These are phyloP conservation scores for Prunus mira DNA, from an alignment of 306 rosid genomes.

Conservation along the genomic window DNA sequence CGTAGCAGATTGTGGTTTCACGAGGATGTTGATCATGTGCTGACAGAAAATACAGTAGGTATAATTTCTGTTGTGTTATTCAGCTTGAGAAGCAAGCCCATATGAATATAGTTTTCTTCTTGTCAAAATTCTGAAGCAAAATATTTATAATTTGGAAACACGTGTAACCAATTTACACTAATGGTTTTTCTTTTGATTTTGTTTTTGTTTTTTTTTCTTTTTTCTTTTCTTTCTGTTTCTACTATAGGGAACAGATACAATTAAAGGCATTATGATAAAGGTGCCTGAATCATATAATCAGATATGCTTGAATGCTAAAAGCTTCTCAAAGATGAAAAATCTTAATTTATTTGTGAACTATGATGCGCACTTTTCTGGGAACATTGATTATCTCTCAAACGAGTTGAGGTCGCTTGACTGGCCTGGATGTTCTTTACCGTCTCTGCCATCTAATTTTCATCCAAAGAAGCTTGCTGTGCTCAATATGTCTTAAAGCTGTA, in stretches of 20 bases:
- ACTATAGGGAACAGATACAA: neutral
- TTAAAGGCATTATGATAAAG: neutral
- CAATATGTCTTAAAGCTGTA: constrained; percentile 20
- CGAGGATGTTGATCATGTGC: constrained; percentile 20
- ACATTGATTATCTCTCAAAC: constrained; percentile 26
- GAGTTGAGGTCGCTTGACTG: constrained; percentile 35
- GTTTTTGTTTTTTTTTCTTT: too few species aligned
- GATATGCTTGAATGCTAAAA: constrained; percentile 20
- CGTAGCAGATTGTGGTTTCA: constrained; percentile 30
- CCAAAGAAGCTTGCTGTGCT: constrained; percentile 29
- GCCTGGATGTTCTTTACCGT: constrained; percentile 23
- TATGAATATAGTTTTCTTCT: too few species aligned
- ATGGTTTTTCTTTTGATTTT: too few species aligned
- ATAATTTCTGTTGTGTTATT: neutral
- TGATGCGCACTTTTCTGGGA: constrained; percentile 17
- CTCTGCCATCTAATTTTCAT: constrained; percentile 31
- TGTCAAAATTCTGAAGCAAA: neutral
- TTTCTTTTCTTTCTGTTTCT: too few species aligned
- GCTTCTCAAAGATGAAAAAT: constrained; percentile 18
- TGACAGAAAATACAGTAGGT: neutral
- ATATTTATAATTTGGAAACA: neutral
- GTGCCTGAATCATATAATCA: neutral
- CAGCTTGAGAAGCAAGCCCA: neutral
- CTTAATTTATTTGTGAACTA: constrained; percentile 27
- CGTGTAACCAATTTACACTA: neutral